These are phyloP conservation scores for Obba rivulosa DNA, from an alignment of 768 basidiomycete genomes.

Conservation along the genomic window DNA sequence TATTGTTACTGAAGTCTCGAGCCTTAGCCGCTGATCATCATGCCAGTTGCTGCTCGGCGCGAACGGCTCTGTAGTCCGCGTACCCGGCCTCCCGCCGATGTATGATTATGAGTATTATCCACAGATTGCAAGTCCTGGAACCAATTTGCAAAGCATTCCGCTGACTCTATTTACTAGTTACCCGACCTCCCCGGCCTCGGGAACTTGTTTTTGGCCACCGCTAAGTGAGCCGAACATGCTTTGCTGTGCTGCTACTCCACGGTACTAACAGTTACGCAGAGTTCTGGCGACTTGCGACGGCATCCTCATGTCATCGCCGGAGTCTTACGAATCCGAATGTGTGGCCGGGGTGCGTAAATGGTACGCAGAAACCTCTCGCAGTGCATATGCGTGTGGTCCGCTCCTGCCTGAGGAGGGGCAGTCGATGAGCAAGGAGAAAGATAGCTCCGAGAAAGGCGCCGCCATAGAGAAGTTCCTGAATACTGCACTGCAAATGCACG, in stretches of 20 bases:
- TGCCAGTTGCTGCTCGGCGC: neutral
- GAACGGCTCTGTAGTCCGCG: constrained; percentile 6
- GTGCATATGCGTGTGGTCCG: constrained; percentile 4
- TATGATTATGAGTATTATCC: constrained; percentile 17
- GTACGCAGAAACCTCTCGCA: constrained; percentile 2
- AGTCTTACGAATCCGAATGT: constrained; percentile 9
- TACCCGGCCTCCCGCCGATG: constrained; percentile 18
- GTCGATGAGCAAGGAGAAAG: neutral
- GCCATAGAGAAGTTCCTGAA: constrained; percentile 7
- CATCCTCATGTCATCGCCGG: neutral
- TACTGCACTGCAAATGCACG: constrained; percentile 3
- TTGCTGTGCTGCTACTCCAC: too few relatives aligned
- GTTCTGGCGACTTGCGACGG: constrained; percentile 10
- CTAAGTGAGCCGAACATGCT: too few relatives aligned
- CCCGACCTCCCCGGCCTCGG: too few relatives aligned
- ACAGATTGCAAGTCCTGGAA: neutral
- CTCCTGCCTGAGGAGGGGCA: neutral
- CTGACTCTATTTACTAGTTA: neutral
- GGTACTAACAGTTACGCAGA: neutral
- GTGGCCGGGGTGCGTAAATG: constrained; percentile 2
- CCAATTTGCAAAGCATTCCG: neutral
- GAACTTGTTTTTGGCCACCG: too few relatives aligned
- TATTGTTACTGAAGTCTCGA: too few relatives aligned
- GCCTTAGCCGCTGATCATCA: too few relatives aligned
- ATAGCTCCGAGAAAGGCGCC: constrained; percentile 2